Evolutionary conservation across 345 rosid species (phyloP).

Genomic region (Syzygium aqueum): DNA sequence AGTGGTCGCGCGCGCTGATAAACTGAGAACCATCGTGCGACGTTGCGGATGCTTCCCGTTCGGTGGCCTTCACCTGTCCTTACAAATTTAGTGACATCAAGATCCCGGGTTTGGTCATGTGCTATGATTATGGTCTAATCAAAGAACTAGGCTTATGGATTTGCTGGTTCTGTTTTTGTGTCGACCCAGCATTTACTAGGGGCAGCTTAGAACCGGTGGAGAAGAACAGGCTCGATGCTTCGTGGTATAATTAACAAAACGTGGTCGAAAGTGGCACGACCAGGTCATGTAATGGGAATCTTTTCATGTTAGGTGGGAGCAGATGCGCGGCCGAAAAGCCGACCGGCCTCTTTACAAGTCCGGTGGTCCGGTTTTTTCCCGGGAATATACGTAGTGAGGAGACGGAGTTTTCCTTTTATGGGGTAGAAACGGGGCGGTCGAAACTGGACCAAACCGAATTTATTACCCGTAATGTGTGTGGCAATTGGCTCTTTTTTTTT

Average conservation of each 20-base stretch:
- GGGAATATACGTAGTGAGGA: background rate
- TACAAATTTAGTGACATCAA: background rate
- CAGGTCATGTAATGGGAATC: background rate
- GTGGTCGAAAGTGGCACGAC: background rate
- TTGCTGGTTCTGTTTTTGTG: background rate
- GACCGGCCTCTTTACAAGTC: too few species aligned
- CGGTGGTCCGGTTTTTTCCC: background rate
- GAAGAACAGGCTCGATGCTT: background rate
- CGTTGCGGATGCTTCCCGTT: background rate
- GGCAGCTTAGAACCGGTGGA: background rate
- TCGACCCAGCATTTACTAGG: background rate
- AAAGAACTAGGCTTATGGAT: background rate
- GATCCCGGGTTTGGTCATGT: background rate
- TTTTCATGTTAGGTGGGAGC: background rate
- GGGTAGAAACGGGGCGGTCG: background rate
- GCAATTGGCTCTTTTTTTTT: background rate
- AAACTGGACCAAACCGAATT: background rate
- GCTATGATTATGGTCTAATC: background rate
- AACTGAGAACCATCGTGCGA: background rate
- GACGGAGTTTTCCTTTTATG: background rate
- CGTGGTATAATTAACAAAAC: background rate
- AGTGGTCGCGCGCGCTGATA: rapidly evolving
- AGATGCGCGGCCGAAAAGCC: background rate
- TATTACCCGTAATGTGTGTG: background rate
- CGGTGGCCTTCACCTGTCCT: too few species aligned